Conservation (phyloP, 106 monocot species). For the Dendrobium catenatum region DNA sequence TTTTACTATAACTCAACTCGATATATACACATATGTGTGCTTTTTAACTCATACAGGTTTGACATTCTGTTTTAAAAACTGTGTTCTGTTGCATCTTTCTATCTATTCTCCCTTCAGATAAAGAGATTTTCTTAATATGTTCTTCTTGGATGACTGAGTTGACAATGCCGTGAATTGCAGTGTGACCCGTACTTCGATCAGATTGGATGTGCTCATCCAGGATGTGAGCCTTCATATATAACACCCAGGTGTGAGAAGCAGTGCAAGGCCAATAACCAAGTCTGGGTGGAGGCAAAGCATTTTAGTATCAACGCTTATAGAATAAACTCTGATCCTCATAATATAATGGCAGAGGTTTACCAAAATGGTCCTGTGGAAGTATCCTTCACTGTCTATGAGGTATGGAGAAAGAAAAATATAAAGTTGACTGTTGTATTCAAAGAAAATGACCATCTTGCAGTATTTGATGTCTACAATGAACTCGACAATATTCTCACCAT, state of each 20-base stretch:
- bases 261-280: constrained; percentile 59
- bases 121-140: too few species aligned
- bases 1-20: too few species aligned
- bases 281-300: constrained; percentile 79
- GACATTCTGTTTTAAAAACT: neutral
- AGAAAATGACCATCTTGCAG: too few species aligned
- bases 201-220: constrained; percentile 82
- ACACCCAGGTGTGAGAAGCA: constrained; percentile 77
- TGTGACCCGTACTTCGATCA: constrained; percentile 97
- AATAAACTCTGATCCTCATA: constrained; percentile 52
- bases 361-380: constrained; percentile 95
- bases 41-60: too few species aligned
- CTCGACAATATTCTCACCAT: too few species aligned
- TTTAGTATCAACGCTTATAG: constrained; percentile 68
- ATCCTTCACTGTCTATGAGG: constrained; percentile 93
- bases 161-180: constrained; percentile 33
- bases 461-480: too few species aligned
- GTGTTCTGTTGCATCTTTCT: neutral
- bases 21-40: too few species aligned
- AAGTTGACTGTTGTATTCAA: neutral
- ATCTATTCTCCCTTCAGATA: neutral
- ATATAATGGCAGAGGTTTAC: constrained; percentile 93
- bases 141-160: too few species aligned
- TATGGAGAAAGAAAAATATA: constrained; percentile 13
- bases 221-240: constrained; percentile 78